These are phyloP conservation scores for Aspergillus brunneoviolaceus DNA, from an alignment of 2,329 filamentous ascomycete species.

Conservation along the genomic window DNA sequence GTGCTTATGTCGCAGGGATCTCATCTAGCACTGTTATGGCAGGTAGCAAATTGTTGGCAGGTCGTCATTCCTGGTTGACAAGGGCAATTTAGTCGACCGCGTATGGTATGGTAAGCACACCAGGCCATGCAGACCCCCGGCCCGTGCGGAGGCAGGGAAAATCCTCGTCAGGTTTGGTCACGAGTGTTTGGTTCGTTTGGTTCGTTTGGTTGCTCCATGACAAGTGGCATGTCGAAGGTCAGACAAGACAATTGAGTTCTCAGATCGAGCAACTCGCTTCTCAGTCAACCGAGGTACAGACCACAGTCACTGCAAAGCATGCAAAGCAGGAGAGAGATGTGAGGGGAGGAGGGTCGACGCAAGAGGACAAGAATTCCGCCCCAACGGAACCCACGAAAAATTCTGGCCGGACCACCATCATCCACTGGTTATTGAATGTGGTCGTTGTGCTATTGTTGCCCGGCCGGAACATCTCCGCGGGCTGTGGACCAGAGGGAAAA, in stretches of 20 bases:
- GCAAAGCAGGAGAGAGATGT: too few relatives aligned
- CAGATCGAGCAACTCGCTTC: background rate
- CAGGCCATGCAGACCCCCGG: background rate
- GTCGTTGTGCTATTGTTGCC: background rate
- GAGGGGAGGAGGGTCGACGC: background rate
- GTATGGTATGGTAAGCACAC: conserved; percentile 2
- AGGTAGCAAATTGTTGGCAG: too few relatives aligned
- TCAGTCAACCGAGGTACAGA: background rate
- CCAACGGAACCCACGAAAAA: conserved; percentile 6
- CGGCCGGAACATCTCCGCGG: conserved; percentile 10
- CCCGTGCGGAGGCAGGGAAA: background rate
- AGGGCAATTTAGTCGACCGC: conserved; percentile 13
- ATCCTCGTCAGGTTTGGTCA: background rate
- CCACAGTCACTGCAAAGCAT: too few relatives aligned
- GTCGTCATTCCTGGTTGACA: background rate
- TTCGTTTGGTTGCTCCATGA: background rate
- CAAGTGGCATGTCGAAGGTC: background rate
- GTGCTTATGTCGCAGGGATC: background rate
- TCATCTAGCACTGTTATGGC: background rate
- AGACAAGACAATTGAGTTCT: background rate
- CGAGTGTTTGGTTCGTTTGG: background rate
- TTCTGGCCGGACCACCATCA: background rate
- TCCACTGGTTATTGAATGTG: background rate
- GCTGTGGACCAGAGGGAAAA: background rate
- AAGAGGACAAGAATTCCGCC: conserved; percentile 7